A percentile compares a stretch with the other conserved stretches of the same genome.
phyloP scores from a whole-genome alignment of 441 rosid genomes.

The Populus tomentosa region DNA sequence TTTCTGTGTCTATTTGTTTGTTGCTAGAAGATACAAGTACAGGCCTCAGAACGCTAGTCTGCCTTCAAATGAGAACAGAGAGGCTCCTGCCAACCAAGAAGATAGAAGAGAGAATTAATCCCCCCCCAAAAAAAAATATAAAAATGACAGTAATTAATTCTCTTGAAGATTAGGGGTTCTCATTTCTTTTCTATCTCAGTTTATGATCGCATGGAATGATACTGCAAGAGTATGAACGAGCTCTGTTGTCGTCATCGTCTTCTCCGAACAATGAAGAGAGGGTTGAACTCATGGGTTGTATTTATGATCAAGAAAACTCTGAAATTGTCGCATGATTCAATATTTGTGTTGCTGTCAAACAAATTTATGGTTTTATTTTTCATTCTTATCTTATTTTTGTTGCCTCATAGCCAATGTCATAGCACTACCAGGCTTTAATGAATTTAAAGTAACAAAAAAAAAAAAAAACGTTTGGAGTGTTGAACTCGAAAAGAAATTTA shows the following conservation, averaged over 20 bases:
- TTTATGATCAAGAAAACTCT: no score
- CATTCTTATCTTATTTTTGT: no score
- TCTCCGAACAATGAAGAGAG: background rate
- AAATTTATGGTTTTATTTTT: no score
- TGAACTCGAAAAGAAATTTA: no score
- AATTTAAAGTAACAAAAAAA: no score
- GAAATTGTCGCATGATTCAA: no score
- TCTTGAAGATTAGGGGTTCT: background rate
- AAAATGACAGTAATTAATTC: background rate
- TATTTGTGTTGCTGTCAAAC: no score
- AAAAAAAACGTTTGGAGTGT: no score
- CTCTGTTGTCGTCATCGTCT: no score
- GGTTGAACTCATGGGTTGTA: background rate
- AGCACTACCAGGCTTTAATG: no score
- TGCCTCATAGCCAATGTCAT: no score
- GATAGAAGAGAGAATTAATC: background rate
- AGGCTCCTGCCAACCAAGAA: background rate
- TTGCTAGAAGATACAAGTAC: conserved; percentile 43
- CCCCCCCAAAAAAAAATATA: no score
- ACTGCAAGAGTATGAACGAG: background rate
- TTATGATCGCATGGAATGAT: background rate
- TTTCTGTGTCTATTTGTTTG: conserved; percentile 43
- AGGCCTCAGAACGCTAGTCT: conserved; percentile 23
- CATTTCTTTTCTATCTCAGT: background rate
- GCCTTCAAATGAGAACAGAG: background rate